Base-by-base conservation (phyloP, 2,329 filamentous ascomycete species). In the Periconia sp. region DNA sequence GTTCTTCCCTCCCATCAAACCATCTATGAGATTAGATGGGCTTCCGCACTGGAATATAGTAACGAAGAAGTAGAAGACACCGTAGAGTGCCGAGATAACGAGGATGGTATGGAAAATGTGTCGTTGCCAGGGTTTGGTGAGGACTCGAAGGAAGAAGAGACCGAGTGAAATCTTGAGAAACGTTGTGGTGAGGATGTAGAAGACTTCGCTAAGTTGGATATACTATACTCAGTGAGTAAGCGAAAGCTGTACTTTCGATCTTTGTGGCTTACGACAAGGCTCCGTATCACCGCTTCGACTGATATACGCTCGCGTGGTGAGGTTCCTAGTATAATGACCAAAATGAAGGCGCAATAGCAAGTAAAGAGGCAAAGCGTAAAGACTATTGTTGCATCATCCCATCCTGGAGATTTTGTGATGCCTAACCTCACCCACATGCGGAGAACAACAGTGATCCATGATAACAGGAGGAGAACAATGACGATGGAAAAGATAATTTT, bases 151-250 rank as follows among this genome's bases (percentile, higher is more conserved):
- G 32, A 69, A 69, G 58, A 69, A 69, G 16, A 69, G 61, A 1
- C 65, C 64, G 3, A 69, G 48, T 2, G 65, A 67, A 10, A 68
- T 57, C 50, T 80, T 81, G 31, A 79, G 69, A 13, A 76, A 56
- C 5, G 73, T 71, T 5, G 75, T 78, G 1, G 74, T 72, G 46
- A 79, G 66, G 18, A 77, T 73, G 57, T 82, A 83, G 57, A 76
- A 78, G 35, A 78, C 66, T 52, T 82, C 78, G 13, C 50, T 53
- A 5, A 68, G 52, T 52, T 67, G 62, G 13, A 69, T 50, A 17
- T 59, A 61, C 63, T 67, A 15, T 15, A 8, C 28, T 16, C 1
- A 16, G 29, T 60, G 28, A 54, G 45, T 34, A 16, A 4, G 9
- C 16, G 13, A 4, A n/a, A n/a, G n/a, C n/a, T n/a, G n/a, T n/a